phyloP scores from a whole-genome alignment of 116 monocot species.

The Phalaenopsis hybrid region DNA sequence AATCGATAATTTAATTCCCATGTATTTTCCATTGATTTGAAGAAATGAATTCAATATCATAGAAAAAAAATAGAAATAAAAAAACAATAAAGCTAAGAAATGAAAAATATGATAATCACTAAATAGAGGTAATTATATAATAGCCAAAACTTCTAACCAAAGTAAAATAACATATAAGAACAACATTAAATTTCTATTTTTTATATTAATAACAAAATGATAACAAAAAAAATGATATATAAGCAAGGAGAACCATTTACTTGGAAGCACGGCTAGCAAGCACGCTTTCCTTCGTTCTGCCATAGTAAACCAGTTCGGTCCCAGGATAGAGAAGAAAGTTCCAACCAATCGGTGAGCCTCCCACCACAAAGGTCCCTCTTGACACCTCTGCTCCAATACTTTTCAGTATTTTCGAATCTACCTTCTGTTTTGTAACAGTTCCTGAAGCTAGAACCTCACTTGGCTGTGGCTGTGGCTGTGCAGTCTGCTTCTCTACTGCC shows the following conservation, averaged over 20 bases:
- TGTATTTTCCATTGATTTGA: too few species aligned
- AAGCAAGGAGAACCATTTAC: background rate
- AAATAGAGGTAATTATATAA: too few species aligned
- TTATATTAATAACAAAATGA: background rate
- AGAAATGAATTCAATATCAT: too few species aligned
- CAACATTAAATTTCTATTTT: background rate
- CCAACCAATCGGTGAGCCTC: slow-evolving; percentile 48
- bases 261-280: slow-evolving; percentile 6
- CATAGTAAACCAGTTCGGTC: slow-evolving; percentile 22
- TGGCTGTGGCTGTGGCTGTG: background rate
- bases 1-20: too few species aligned
- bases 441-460: background rate
- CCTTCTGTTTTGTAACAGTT: background rate
- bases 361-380: slow-evolving; percentile 22
- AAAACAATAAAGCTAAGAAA: too few species aligned
- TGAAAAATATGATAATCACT: too few species aligned
- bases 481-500: background rate
- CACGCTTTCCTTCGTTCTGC: slow-evolving; percentile 23
- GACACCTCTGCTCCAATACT: background rate
- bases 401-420: background rate
- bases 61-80: too few species aligned
- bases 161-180: background rate
- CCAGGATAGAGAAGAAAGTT: slow-evolving; percentile 33
- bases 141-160: background rate
- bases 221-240: background rate